Evolutionary conservation across 352 stramenopile species (phyloP), one percentile per base, ranked within the genome.

Genomic region (Lagenidium giganteum): DNA sequence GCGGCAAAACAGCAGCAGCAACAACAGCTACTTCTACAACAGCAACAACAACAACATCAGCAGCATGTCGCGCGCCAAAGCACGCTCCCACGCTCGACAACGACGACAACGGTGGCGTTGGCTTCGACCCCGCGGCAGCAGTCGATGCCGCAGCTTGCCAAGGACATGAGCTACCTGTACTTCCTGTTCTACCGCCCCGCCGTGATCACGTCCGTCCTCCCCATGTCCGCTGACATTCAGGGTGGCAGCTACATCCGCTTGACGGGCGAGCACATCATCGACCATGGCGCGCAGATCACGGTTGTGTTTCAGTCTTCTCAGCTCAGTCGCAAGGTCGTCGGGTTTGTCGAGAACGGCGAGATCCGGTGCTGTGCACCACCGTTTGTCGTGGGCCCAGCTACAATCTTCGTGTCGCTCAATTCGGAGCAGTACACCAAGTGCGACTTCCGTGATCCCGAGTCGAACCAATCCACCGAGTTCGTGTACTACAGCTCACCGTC

Each of bases 401-500:
- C 61, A 2, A 47, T 92, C 12, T 92, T 70, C 25, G 61, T 92
- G 2, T 87, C 79, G 2, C 49, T 92, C 22, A 92, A 92, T 42
- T 64, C 50, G 4, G 74, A 87, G 33, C 79, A 92, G 58, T 92
- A 89, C 51, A 81, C 67, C 0, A 67, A 81, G 17, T 92, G 79
- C 34, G 53, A 58, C 8, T 79, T 92, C 32, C 35, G 62, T 16
- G 76, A 88, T 20, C 62, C 60, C 1, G 64, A 82, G 27, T 69
- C 63, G 0, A 63, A 58, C 22, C 38, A 30, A 3, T 51, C 47
- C 5, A 57, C 77, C 35, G 65, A 85, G 14, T 92, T 89, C 39
- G 68, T 92, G 11, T 92, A 73, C 45, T 92, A 87, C 59, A 78
- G 58, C 39, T 80, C 65, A 14, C 79, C 79, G 8, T 64, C 57